Base-by-base conservation (phyloP, 805 yeast genomes). In the Torulaspora delbrueckii region DNA sequence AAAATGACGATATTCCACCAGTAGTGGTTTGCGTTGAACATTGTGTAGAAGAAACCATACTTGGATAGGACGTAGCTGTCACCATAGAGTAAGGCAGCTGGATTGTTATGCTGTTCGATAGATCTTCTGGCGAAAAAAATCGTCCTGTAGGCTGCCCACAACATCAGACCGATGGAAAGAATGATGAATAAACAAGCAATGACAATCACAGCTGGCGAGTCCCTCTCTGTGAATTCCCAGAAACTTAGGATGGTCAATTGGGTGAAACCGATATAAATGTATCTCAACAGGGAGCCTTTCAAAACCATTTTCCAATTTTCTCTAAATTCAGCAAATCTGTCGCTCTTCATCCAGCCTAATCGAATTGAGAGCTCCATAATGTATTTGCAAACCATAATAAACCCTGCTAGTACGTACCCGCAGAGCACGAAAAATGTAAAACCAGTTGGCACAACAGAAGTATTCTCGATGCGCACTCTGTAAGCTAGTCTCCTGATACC, bases 121-220 rank as follows among this genome's bases (percentile, higher is more conserved):
- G 96, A 88, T 45, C 63, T 60, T 46, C 68, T 72, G 28, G 95
- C 97, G 62, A 79, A 79, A 33, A 63, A 55, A 45, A 73, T 62
- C 12, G 89, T 84, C 67, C 84, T 79, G 67, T 68, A 84, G 43
- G 79, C 74, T 16, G 88, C 75, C 79, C 82, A 83, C 1, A 71
- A 68, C 71, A 87, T 70, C 30, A 86, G 71, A 2, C 79, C 77
- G 5, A 82, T 50, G 1, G 86, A 72, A 46, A 84, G 67, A 1
- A 87, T 39, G 33, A 90, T 69, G 64, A 86, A 81, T 40, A 90
- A 67, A 30, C 78, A 82, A 2, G 96, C 91, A 48, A 87, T 68
- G 4, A 87, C 89, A 47, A 90, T 79, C 25, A 90, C 88, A 0
- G 96, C 96, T 1, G 95, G 84, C 0, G 96, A 88, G 59, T 90